phyloP scores from a whole-genome alignment of 176 grass and related monocot species.

The Eragrostis nindensis region DNA sequence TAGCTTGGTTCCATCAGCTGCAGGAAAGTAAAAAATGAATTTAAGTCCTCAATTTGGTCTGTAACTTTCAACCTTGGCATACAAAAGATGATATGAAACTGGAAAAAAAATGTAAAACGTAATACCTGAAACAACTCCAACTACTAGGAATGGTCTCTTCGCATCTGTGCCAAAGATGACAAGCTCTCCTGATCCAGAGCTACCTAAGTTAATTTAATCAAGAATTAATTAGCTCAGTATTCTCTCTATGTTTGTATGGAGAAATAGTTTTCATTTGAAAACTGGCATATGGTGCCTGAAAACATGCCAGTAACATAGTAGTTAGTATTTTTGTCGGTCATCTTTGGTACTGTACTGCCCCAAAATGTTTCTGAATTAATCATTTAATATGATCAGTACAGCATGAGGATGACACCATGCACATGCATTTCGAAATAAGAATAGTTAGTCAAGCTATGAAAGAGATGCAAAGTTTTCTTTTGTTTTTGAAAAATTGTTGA shows the following conservation, averaged over 20 bases:
- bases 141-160: slow-evolving; percentile 56
- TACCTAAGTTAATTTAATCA: slow-evolving; percentile 43
- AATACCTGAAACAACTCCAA: slow-evolving; percentile 65
- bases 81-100: background rate
- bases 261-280: background rate
- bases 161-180: slow-evolving; percentile 50
- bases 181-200: slow-evolving; percentile 63
- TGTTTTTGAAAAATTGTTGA: background rate
- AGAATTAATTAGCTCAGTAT: background rate
- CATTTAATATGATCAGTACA: background rate
- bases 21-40: slow-evolving; percentile 10
- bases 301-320: background rate
- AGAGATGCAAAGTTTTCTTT: too few species aligned
- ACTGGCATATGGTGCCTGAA: background rate
- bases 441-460: too few species aligned
- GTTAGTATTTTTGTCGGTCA: too few species aligned
- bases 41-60: background rate
- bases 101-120: background rate
- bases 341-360: too few species aligned
- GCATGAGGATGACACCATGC: background rate
- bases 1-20: slow-evolving; percentile 58
- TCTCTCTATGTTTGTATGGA: background rate
- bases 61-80: background rate
- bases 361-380: background rate
- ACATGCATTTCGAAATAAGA: background rate